Conservation (phyloP, 306 rosid species). For the Purshia tridentata region DNA sequence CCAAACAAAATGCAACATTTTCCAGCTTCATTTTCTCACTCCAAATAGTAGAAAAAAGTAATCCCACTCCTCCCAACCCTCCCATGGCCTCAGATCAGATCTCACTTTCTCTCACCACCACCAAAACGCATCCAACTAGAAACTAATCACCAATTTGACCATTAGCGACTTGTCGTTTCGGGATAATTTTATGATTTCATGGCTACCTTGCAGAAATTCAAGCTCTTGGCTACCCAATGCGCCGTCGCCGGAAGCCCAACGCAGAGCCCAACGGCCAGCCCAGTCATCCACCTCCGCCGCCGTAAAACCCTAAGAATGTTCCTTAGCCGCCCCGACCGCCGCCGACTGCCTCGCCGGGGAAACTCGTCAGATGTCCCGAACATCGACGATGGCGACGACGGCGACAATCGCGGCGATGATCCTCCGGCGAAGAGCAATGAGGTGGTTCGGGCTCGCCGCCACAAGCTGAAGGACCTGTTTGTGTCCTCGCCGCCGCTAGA, state of each 20-base stretch:
- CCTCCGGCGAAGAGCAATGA: conserved; percentile 31
- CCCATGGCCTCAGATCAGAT: conserved; percentile 47
- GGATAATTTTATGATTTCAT: conserved; percentile 3
- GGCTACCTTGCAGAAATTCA: conserved; percentile 76
- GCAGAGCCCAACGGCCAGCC: conserved; percentile 67
- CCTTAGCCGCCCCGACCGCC: conserved; percentile 59
- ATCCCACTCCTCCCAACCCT: background rate
- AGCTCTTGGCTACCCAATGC: conserved; percentile 77
- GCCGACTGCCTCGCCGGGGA: conserved; percentile 40
- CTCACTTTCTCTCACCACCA: conserved; percentile 47
- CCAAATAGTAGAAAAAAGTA: conserved; percentile 23
- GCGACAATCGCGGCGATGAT: conserved; percentile 2
- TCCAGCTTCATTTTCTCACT: conserved; percentile 11
- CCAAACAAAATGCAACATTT: background rate
- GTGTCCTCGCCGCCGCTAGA: conserved; percentile 66
- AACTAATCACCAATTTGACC: too few species aligned
- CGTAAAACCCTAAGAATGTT: conserved; percentile 73
- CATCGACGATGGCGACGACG: conserved; percentile 18
- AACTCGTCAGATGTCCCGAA: conserved; percentile 26
- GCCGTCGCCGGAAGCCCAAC: conserved; percentile 74
- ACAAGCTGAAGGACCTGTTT: conserved; percentile 69
- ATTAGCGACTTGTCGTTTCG: too few species aligned
- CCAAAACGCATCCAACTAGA: background rate
- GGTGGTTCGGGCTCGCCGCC: conserved; percentile 61
- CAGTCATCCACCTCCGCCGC: conserved; percentile 83